Evolutionary conservation across 2,329 filamentous ascomycete species (phyloP).

Genomic region (Exophiala spinifera): DNA sequence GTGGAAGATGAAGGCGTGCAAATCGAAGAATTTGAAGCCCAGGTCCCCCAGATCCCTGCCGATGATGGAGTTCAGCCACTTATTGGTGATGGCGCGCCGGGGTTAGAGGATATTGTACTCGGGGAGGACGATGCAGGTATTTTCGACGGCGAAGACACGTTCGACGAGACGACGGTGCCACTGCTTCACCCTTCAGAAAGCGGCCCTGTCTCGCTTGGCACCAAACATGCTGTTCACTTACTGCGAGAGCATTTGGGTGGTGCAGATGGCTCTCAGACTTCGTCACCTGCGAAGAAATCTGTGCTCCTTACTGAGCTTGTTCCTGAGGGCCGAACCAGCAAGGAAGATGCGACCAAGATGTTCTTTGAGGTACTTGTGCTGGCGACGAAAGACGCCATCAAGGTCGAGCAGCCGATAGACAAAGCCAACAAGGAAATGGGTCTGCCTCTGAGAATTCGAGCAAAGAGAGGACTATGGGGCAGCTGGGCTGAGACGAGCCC

Average conservation of each 20-base stretch:
- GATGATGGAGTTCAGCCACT: slow-evolving; percentile 36
- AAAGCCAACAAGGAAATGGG: slow-evolving; percentile 61
- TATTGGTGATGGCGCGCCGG: slow-evolving; percentile 45
- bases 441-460: slow-evolving; percentile 75
- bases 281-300: slow-evolving; percentile 69
- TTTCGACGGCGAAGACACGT: slow-evolving; percentile 53
- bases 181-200: slow-evolving; percentile 77
- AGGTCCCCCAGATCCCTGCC: slow-evolving; percentile 61
- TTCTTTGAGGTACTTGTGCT: slow-evolving; percentile 97
- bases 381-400: slow-evolving; percentile 96
- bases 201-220: slow-evolving; percentile 83
- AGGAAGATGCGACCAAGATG: slow-evolving; percentile 96
- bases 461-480: slow-evolving; percentile 95
- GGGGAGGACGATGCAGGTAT: slow-evolving; percentile 49
- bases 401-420: slow-evolving; percentile 71
- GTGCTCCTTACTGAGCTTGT: slow-evolving; percentile 90
- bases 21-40: slow-evolving; percentile 57
- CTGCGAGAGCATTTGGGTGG: slow-evolving; percentile 81
- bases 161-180: slow-evolving; percentile 75
- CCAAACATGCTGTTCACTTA: slow-evolving; percentile 92
- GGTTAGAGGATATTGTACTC: slow-evolving; percentile 43
- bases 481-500: slow-evolving; percentile 75
- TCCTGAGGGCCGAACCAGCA: slow-evolving; percentile 74
- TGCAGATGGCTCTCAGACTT: slow-evolving; percentile 65
- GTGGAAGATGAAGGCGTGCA: slow-evolving; percentile 47